Percentiles rank a stretch among this genome's conserved stretches.
Conservation (phyloP, 208 protist genomes). For the Leptomonas pyrrhocoris region DNA sequence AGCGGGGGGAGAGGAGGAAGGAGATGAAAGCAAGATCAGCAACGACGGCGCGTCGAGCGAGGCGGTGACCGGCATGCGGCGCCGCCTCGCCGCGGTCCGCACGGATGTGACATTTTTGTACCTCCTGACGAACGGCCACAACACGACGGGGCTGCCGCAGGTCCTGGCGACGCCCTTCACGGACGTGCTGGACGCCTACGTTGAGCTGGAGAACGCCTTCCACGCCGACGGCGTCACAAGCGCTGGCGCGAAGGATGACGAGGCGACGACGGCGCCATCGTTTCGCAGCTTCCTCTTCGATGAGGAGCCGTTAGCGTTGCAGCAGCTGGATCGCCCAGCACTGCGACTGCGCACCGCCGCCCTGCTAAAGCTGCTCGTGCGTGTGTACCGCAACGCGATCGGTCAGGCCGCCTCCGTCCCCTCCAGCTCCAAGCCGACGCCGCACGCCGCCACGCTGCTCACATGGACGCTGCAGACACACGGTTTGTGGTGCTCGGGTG, state of each 20-base stretch:
- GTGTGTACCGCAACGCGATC: constrained; percentile 5
- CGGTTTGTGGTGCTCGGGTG: constrained; percentile 55
- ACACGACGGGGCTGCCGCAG: constrained; percentile 46
- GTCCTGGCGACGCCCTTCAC: constrained; percentile 48
- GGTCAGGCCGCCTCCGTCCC: constrained; percentile 12
- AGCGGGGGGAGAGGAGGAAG: background rate
- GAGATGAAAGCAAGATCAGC: background rate
- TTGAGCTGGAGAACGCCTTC: constrained; percentile 10
- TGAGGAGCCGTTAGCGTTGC: constrained; percentile 29
- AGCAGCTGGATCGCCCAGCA: constrained; percentile 16
- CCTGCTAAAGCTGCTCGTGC: constrained; percentile 48
- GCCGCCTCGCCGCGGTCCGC: constrained; percentile 46
- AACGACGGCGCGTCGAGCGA: background rate
- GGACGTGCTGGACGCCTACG: constrained; percentile 69
- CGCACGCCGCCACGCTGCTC: constrained; percentile 59
- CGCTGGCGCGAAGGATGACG: background rate
- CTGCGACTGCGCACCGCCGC: constrained; percentile 45
- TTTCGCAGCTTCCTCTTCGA: constrained; percentile 37
- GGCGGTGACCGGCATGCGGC: constrained; percentile 1
- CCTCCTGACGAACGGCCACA: constrained; percentile 60
- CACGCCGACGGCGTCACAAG: background rate
- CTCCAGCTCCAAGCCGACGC: constrained; percentile 15
- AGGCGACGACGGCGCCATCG: background rate
- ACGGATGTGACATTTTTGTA: constrained; percentile 73
- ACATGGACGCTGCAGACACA: constrained; percentile 72